Percentiles rank a stretch among this genome's conserved stretches.
Conservation (phyloP, 2,329 filamentous ascomycete genomes). For the Myotisia sp. region DNA sequence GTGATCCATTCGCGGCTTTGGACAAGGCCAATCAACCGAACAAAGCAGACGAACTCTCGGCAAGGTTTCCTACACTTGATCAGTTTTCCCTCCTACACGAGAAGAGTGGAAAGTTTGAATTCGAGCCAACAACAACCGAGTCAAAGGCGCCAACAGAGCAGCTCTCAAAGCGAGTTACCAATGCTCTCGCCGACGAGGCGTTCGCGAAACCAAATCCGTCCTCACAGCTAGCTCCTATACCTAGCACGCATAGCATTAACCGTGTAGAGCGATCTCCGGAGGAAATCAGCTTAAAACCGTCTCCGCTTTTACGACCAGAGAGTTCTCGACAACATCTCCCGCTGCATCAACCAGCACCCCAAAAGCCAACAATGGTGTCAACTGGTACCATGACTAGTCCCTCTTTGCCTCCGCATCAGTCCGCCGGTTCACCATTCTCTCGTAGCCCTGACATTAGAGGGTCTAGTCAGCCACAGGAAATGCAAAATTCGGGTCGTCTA, state of each 20-base stretch:
- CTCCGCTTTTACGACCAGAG: conserved; percentile 16
- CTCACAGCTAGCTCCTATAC: conserved; percentile 18
- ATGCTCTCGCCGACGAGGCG: conserved; percentile 70
- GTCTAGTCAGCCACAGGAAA: conserved; percentile 32
- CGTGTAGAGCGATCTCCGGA: conserved; percentile 6
- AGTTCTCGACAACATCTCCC: conserved; percentile 18
- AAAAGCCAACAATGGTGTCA: conserved; percentile 44
- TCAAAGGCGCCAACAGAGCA: conserved; percentile 34
- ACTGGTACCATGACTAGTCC: conserved; percentile 67
- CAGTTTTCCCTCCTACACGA: conserved; percentile 87
- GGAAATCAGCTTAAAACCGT: conserved; percentile 16
- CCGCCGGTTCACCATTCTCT: conserved; percentile 18
- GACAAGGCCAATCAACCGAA: conserved; percentile 42
- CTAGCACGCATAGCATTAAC: conserved; percentile 13
- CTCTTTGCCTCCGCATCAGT: conserved; percentile 28
- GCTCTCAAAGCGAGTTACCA: conserved; percentile 53
- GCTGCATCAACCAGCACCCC: conserved; percentile 32
- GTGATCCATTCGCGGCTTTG: conserved; percentile 81
- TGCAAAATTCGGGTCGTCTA: conserved; percentile 37
- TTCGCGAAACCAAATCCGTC: conserved; percentile 44
- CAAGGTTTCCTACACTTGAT: conserved; percentile 77
- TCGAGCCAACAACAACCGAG: conserved; percentile 45
- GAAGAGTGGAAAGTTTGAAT: conserved; percentile 69
- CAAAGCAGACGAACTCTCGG: conserved; percentile 64
- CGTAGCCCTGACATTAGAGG: conserved; percentile 40